These are phyloP conservation scores for Binderoboletus segoi DNA, from an alignment of 1,284 basidiomycete species.

Conservation along the genomic window DNA sequence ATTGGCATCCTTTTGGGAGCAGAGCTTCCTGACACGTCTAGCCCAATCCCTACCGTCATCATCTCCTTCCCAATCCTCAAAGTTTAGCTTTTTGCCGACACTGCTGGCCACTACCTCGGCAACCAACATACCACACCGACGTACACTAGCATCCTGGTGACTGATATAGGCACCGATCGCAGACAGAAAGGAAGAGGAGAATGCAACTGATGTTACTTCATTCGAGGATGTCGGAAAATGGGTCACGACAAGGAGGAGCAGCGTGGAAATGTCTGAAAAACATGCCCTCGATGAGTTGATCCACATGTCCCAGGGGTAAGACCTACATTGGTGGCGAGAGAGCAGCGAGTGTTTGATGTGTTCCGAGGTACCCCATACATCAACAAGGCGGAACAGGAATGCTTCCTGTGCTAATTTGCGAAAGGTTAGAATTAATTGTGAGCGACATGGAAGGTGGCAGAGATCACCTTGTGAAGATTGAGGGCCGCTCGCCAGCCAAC, in stretches of 20 bases:
- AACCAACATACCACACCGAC: conserved; percentile 91
- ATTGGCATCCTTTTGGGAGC: conserved; percentile 55
- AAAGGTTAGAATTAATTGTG: conserved; percentile 8
- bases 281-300: neutral
- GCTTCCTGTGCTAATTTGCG: conserved; percentile 46
- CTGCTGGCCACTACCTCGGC: conserved; percentile 77
- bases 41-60: conserved; percentile 73
- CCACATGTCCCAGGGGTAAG: neutral
- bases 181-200: conserved; percentile 68
- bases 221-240: conserved; percentile 56
- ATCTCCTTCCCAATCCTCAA: conserved; percentile 83
- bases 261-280: conserved; percentile 63
- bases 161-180: conserved; percentile 78
- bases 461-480: conserved; percentile 42
- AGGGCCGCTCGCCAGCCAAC: conserved; percentile 56
- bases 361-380: conserved; percentile 66
- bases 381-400: conserved; percentile 52
- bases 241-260: conserved; percentile 66
- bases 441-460: neutral
- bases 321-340: conserved; percentile 66
- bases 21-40: conserved; percentile 54
- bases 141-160: conserved; percentile 76
- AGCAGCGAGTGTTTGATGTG: conserved; percentile 76
- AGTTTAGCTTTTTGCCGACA: conserved; percentile 70
- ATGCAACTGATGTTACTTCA: conserved; percentile 44